Percentiles rank a stretch among this genome's conserved stretches.
These are phyloP conservation scores for Lactarius pseudohatsudake DNA, from an alignment of 768 basidiomycete genomes.

Conservation along the genomic window DNA sequence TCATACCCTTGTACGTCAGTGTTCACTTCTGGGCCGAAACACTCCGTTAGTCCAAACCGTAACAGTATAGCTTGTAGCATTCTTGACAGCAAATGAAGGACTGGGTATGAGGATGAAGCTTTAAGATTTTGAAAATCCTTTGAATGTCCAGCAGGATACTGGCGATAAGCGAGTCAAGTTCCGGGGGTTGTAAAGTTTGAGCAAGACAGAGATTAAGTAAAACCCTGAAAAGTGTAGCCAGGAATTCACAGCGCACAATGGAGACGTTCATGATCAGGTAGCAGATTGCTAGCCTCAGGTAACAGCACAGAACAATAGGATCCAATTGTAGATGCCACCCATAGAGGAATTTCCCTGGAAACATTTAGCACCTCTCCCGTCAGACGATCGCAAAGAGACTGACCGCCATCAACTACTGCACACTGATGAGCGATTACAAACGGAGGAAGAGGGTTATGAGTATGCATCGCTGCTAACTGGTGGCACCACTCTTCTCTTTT, in stretches of 20 bases:
- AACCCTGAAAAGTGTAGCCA: neutral
- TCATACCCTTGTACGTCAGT: too few relatives aligned
- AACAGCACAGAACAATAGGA: neutral
- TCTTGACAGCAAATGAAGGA: neutral
- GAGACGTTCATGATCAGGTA: slow-evolving; percentile 1
- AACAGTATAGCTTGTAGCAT: neutral
- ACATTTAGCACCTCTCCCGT: neutral
- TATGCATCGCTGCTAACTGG: too few relatives aligned
- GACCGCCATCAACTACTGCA: neutral
- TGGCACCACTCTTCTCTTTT: too few relatives aligned
- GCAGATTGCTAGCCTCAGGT: neutral
- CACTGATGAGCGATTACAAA: neutral
- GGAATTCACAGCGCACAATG: neutral
- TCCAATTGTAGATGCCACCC: neutral
- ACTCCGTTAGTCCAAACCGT: too few relatives aligned
- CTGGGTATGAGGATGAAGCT: neutral
- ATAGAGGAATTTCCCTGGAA: neutral
- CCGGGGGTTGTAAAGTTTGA: neutral
- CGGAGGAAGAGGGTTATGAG: neutral
- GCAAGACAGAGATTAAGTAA: neutral
- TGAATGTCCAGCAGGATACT: neutral
- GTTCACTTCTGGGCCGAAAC: too few relatives aligned
- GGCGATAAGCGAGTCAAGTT: neutral
- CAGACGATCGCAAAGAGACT: neutral
- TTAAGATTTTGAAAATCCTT: neutral